phyloP scores from a whole-genome alignment of 192 early-diverging fungal species.

The Mortierella hygrophila region DNA sequence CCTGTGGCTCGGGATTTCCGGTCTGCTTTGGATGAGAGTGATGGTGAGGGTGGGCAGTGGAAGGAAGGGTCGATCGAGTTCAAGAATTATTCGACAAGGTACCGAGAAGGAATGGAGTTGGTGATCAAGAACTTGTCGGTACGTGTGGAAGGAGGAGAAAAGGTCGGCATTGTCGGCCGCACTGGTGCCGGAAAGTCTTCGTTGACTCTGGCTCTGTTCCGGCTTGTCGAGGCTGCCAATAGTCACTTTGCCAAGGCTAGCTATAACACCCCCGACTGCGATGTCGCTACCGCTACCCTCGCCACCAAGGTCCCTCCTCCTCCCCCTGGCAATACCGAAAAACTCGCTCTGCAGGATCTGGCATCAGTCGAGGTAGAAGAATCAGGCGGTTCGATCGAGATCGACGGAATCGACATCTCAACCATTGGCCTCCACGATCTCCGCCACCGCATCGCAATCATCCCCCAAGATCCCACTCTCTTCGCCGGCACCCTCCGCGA shows the following conservation, averaged over 20 bases:
- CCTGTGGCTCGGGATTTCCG: conserved; percentile 22
- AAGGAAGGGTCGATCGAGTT: conserved; percentile 77
- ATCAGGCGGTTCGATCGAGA: conserved; percentile 68
- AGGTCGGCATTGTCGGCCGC: conserved; percentile 82
- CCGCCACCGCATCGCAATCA: conserved; percentile 75
- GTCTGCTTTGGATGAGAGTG: neutral
- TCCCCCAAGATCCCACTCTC: conserved; percentile 81
- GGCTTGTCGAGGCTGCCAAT: conserved; percentile 60
- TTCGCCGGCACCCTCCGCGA: conserved; percentile 71
- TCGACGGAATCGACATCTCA: conserved; percentile 85
- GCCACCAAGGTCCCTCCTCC: no score
- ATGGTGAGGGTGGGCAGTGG: conserved; percentile 58
- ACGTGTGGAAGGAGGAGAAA: conserved; percentile 53
- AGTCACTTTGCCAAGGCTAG: conserved; percentile 44
- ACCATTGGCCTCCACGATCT: conserved; percentile 76
- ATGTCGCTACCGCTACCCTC: neutral
- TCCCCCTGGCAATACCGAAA: no score
- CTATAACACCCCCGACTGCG: neutral
- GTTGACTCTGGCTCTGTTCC: conserved; percentile 64
- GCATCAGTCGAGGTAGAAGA: neutral
- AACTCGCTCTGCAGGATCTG: neutral
- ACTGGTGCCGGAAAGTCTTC: conserved; percentile 65
- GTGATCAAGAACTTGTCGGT: conserved; percentile 79
- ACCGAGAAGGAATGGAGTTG: conserved; percentile 82
- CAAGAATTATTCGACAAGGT: conserved; percentile 81